Evolutionary conservation across 2,329 filamentous ascomycete genomes (phyloP), one percentile per base, ranked within the genome.

Genomic region (Colletotrichum ledebouriae): DNA sequence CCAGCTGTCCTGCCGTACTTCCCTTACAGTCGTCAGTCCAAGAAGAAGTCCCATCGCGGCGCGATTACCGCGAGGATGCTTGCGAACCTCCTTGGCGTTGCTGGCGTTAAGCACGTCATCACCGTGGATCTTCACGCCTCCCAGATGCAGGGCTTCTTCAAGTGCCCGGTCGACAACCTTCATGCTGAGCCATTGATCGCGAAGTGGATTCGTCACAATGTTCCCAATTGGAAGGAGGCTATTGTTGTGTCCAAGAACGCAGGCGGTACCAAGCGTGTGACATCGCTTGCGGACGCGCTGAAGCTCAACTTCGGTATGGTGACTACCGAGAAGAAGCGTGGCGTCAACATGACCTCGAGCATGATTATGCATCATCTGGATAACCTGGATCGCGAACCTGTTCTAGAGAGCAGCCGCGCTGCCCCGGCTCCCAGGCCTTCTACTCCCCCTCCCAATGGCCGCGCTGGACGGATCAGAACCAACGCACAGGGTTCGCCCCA

Each of bases 111-210:
- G 81, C 96, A 99, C 84, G 93, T 99, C 78, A 94, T 99, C 75
- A 99, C 96, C 15, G 92, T 99, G 76, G 96, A 99, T 77, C 87
- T 99, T 34, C 96, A 99, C 82, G 93, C 93, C 60, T 94, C 92
- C n/a, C 96, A 98, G 83, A 98, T 98, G 94, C 96, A 99, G 82
- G 96, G 96, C 67, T 99, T 99, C 83, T 99, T 99, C 86, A 93
- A 93, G 76, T 97, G 95, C 74, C 96, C 96, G 0, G 95, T 99
- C 69, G 96, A 99, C 81, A 98, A 99, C 77, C 90, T 99, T 60
- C 94, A 97, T 74, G 96, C 96, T 59, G 96, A 99, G 79, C 95
- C 96, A 15, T 87, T 98, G 71, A 94, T 99, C 75, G 94, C 95
- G 61, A 92, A 94, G 74, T 99, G 96, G 96, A 97, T 99, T 75